Base-by-base conservation (phyloP, 257 asterid genomes). In the Orobanche coerulescens region DNA sequence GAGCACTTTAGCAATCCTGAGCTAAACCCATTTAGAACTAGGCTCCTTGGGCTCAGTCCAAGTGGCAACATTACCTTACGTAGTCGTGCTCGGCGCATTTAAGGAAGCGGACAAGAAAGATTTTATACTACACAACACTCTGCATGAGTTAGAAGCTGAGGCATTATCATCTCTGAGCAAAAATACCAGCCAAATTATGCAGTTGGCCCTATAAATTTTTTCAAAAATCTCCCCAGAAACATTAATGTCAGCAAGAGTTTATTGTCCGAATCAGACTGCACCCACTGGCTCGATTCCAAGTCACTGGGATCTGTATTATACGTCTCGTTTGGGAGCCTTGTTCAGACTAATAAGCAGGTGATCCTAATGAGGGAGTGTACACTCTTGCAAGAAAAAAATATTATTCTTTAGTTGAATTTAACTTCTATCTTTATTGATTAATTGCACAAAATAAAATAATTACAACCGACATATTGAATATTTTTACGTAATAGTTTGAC, bases 61-160 rank as follows among this genome's bases (percentile, higher is more conserved):
- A n/a, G n/a, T n/a, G n/a, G n/a, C n/a, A n/a, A n/a, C n/a, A n/a
- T n/a, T n/a, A n/a, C n/a, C n/a, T n/a, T n/a, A n/a, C n/a, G n/a
- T n/a, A n/a, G n/a, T n/a, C n/a, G n/a, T n/a, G n/a, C n/a, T n/a
- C n/a, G n/a, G n/a, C n/a, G 73, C 81, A 4, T 81, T 81, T 24
- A 52, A 46, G 8, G 78, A 62, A 14, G 76, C 78, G 0, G 71
- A 68, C 31, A 76, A 66, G 5, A 81, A 87, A 0, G 88, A 88
- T 61, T 71, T 88, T 7, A 65, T 82, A 40, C 43, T 85, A n/a
- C 83, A 73, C 31, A 88, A 88, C 81, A 82, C 92, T 0, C 71
- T 88, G 3, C 68, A 74, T 20, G 95, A 88, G 58, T 72, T 85
- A 16, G 96, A 85, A 72, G 44, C 69, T 1, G 54, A 66, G 0